A percentile compares a stretch with the other conserved stretches of the same genome.
phyloP scores from a whole-genome alignment of 2,329 filamentous ascomycete genomes.

The Penicillium sp. region DNA sequence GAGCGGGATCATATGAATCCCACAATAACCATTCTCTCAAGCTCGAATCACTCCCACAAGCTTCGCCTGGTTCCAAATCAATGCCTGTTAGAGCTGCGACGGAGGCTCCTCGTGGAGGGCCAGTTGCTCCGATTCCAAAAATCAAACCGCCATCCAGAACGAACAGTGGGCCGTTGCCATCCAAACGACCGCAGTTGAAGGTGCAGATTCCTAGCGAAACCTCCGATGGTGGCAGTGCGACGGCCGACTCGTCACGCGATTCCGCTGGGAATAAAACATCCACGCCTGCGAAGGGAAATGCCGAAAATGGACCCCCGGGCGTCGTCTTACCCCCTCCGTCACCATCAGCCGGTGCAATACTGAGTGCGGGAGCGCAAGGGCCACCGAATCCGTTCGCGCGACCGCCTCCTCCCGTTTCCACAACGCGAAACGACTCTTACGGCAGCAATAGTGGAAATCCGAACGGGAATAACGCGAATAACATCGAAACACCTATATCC shows the following conservation, averaged over 20 bases:
- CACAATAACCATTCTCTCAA: conserved; percentile 44
- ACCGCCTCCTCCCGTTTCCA: conserved; percentile 65
- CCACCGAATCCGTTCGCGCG: conserved; percentile 95
- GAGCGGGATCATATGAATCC: conserved; percentile 54
- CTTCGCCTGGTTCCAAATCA: conserved; percentile 60
- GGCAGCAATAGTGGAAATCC: conserved; percentile 24
- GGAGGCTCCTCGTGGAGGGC: conserved; percentile 48
- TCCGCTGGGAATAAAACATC: conserved; percentile 60
- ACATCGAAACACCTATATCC: conserved; percentile 78
- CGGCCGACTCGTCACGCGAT: conserved; percentile 66
- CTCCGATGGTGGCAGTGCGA: conserved; percentile 71
- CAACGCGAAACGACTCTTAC: conserved; percentile 44
- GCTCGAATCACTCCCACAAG: conserved; percentile 34
- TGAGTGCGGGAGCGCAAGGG: conserved; percentile 87
- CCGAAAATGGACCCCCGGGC: conserved; percentile 60
- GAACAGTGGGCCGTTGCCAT: conserved; percentile 68
- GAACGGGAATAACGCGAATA: conserved; percentile 26
- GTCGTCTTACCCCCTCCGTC: conserved; percentile 91
- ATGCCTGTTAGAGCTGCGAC: conserved; percentile 53
- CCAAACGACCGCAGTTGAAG: conserved; percentile 77
- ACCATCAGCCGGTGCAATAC: conserved; percentile 76
- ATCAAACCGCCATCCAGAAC: conserved; percentile 72
- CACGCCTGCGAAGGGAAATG: conserved; percentile 55
- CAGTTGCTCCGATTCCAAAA: conserved; percentile 64
- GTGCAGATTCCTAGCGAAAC: conserved; percentile 93